Conservation (phyloP, 1,284 basidiomycete species). For the Lentinus polychrous region DNA sequence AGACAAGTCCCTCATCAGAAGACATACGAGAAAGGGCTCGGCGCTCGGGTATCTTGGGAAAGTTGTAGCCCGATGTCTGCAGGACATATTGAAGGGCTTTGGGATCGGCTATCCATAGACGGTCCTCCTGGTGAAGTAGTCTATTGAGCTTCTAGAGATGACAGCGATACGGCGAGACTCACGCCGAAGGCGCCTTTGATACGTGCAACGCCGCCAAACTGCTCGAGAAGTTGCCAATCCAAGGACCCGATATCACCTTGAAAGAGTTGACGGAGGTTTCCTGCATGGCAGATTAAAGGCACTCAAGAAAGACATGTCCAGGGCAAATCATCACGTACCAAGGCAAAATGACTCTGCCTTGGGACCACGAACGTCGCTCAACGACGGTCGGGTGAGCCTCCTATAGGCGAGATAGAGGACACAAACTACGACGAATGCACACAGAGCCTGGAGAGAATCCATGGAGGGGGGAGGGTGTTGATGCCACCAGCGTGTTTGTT, state of each 20-base stretch:
- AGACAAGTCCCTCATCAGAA: conserved; percentile 30
- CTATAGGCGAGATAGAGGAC: conserved; percentile 14
- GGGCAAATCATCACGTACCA: conserved; percentile 15
- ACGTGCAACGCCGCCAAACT: conserved; percentile 38
- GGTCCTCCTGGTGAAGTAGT: conserved; percentile 19
- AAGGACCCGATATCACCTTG: conserved; percentile 30
- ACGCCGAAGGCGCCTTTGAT: conserved; percentile 41
- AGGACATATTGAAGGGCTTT: conserved; percentile 37
- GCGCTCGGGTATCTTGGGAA: conserved; percentile 29
- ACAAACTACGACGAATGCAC: neutral
- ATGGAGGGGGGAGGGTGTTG: neutral
- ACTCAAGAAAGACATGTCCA: neutral
- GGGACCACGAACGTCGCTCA: conserved; percentile 26
- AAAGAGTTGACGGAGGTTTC: neutral
- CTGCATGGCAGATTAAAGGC: neutral
- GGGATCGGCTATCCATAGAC: conserved; percentile 30
- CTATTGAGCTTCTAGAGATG: neutral
- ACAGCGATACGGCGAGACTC: conserved; percentile 4
- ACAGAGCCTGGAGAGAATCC: neutral
- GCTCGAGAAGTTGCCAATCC: conserved; percentile 41
- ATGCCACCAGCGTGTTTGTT: no score
- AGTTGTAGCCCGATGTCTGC: conserved; percentile 32
- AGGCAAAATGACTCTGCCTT: conserved; percentile 24
- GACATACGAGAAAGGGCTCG: conserved; percentile 25
- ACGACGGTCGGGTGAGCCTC: conserved; percentile 12